A percentile compares a stretch with the other conserved stretches of the same genome.
Conservation (phyloP, 139 green algal species). For the Coelastrella sp. region DNA sequence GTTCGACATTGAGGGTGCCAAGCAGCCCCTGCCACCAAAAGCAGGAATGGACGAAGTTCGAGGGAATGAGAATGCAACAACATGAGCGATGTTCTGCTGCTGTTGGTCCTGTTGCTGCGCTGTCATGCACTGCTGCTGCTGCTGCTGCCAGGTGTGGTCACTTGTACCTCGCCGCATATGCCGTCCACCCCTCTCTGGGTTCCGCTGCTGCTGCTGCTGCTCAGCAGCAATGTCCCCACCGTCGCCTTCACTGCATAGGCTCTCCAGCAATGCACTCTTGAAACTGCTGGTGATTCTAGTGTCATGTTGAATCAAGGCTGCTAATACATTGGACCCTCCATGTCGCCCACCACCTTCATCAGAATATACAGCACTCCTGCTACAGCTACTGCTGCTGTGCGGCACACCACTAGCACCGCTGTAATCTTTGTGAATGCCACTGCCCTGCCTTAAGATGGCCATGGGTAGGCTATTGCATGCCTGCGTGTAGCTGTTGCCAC, state of each 20-base stretch:
- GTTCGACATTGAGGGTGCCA: conserved; percentile 8
- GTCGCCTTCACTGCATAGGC: background rate
- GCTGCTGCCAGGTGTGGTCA: background rate
- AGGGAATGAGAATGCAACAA: conserved; percentile 28
- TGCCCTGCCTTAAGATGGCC: background rate
- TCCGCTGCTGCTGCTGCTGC: background rate
- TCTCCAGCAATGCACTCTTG: conserved; percentile 13
- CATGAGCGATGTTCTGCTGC: background rate
- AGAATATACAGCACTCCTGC: background rate
- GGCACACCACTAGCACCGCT: background rate
- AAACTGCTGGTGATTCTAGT: conserved; percentile 31
- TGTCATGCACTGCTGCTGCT: background rate
- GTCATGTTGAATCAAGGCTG: conserved; percentile 17
- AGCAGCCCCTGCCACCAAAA: background rate
- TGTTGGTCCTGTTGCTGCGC: conserved; percentile 10
- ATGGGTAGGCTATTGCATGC: background rate
- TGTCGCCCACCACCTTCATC: background rate
- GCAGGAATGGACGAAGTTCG: conserved; percentile 11
- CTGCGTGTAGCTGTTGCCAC: background rate
- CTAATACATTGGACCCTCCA: background rate
- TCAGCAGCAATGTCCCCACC: background rate
- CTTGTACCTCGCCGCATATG: no score
- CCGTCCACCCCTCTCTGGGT: background rate
- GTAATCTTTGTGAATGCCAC: background rate
- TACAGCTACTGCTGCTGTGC: background rate